Conservation (phyloP, 1,139 yeast genomes). For the Yamadazyma triangularis region DNA sequence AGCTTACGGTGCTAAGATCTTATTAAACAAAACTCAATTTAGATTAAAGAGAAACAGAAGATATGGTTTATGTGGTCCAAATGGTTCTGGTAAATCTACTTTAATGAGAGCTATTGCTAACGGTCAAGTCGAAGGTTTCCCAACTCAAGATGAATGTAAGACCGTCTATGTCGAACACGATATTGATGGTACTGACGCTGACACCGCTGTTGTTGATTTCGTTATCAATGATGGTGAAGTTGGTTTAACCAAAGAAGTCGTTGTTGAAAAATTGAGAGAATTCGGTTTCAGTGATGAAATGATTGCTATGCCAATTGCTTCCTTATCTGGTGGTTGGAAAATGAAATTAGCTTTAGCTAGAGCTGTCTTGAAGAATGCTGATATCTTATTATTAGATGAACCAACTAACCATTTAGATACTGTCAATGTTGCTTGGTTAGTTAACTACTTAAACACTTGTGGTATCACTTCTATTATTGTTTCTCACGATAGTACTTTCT, state of each 20-base stretch:
- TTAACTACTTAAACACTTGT: conserved; percentile 96
- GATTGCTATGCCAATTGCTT: conserved; percentile 89
- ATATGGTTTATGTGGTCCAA: conserved; percentile 99
- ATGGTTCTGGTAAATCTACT: conserved; percentile 99
- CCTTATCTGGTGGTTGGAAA: conserved; percentile 99
- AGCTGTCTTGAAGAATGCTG: conserved; percentile 98
- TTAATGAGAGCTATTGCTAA: conserved; percentile 99
- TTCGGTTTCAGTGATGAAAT: conserved; percentile 91
- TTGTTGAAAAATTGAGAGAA: conserved; percentile 72
- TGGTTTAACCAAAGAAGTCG: conserved; percentile 65
- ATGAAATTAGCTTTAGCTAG: conserved; percentile 99
- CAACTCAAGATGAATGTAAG: conserved; percentile 96
- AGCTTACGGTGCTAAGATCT: conserved; percentile 99
- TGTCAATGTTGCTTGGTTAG: conserved; percentile 98
- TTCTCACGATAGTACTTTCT: conserved; percentile 99
- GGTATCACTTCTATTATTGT: conserved; percentile 97
- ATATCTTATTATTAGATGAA: conserved; percentile 96
- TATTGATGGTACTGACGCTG: conserved; percentile 97
- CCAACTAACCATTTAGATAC: conserved; percentile 99
- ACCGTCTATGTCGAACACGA: conserved; percentile 99
- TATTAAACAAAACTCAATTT: conserved; percentile 98
- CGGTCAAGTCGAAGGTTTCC: conserved; percentile 99
- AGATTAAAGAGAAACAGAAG: conserved; percentile 99
- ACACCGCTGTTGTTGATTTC: conserved; percentile 87
- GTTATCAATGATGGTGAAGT: conserved; percentile 80